Evolutionary conservation across 345 rosid species (phyloP), one percentile per base, ranked within the genome.

Genomic region (Hirschfeldia incana): DNA sequence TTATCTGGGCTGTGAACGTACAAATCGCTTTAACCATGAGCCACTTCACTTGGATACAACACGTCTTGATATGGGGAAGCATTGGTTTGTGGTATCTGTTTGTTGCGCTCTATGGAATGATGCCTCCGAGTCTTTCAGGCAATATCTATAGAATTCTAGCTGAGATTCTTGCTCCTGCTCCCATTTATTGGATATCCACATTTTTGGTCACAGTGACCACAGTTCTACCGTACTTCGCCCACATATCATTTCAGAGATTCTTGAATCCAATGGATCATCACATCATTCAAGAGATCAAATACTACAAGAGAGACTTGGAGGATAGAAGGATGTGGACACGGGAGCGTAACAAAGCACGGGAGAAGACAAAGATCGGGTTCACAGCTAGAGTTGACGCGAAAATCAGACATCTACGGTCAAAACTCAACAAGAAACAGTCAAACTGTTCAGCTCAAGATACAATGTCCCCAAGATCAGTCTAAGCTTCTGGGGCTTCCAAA

Each of bases 11-110:
- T 26, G 97, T 92, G 68, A 94, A 94, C 76, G 90, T 87, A 85
- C 98, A 94, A 82, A 92, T 94, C 39, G 97, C 98, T 0, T 91
- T 94, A 65, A 90, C 92, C 0, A 85, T 94, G 85, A 90, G 96
- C 88, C 97, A 93, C 85, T 94, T 93, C 85, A 94, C 98, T 53
- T 93, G 97, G 94, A 91, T 93, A 83, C 98, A 94, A 63, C 97
- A 94, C 80, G 81, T 92, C 65, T 85, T 94, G 29, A 87, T 94
- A 74, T 89, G 94, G 95, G 98, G 98, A 55, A 92, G 97, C 86
- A 74, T 92, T 37, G 91, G 79, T 29, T 69, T 86, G 8, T 94
- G 98, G 98, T 92, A 85, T 80, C 73, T 90, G 60, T 94, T 93
- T 80, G 91, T 94, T 15, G 74, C 90, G 30, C 83, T 88, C 64